Base-by-base conservation (phyloP, 805 yeast genomes). In the Cyberlindnera saturnus region DNA sequence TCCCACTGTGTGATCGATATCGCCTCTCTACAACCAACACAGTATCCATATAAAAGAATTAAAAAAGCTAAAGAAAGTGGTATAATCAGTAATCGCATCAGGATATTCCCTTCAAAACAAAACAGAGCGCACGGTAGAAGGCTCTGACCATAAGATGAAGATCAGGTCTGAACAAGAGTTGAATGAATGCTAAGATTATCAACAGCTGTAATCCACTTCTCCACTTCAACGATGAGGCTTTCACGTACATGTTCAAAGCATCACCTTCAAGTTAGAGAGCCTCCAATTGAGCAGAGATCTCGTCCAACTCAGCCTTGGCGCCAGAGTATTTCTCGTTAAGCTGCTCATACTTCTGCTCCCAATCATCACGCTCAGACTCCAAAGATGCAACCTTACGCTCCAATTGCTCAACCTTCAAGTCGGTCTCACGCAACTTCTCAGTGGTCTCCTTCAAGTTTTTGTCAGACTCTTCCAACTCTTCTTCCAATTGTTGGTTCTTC, bases 261-360 rank as follows among this genome's bases (percentile, higher is more conserved):
- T 23, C 28, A 8, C 28, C 42, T n/a, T 11, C 18, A 19, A 57
- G 52, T 56, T 57, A 58, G 53, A 58, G 49, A 26, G 59, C 56
- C 71, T 93, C 98, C 69, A 93, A 83, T 73, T 95, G 96, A 65
- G 89, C 88, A 66, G 89, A 83, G 73, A 93, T 90, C 72, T 90
- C 96, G 59, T 93, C 98, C 73, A 93, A 79, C 71, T 93, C 99
- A 55, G 86, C 79, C 77, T 87, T 85, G 52, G 96, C 91, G 54
- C 80, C 75, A 63, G 74, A 73, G 78, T 88, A 82, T 71, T 90
- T 83, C 62, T 75, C 81, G 55, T 82, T 74, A 66, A 91, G 72
- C 63, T 87, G 96, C 73, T 91, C 98, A 61, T 74, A 84, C 71
- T 88, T 89, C 73, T 78, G 77, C 74, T 93, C 97, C 78, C 86